Base-by-base conservation (phyloP, 1,284 basidiomycete genomes). In the Trichosporon coremiiforme region DNA sequence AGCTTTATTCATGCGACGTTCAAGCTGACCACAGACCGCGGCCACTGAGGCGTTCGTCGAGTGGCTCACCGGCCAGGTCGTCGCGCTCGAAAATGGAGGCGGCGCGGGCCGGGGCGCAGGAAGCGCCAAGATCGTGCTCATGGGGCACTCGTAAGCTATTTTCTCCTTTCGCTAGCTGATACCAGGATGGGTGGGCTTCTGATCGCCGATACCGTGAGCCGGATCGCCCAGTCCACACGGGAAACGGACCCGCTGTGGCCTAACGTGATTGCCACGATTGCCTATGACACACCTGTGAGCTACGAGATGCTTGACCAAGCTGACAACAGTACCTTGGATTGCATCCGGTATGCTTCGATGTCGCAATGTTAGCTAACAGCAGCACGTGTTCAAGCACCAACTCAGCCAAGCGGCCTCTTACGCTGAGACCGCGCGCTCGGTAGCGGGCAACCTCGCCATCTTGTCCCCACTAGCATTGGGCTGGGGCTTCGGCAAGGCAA, bases 131-230 rank as follows among this genome's bases (percentile, higher is more conserved):
- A 87, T 98, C 64, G 89, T 95, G 2, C 86, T 98, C 1, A 94
- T 94, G 78, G 95, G 95, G 2, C 95, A 98, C 80, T 95, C 92
- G 92, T 91, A 71, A 69, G 86, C 76, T n/a, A n/a, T n/a, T n/a
- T n/a, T 5, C 2, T 15, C 13, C 17, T 4, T 55, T 29, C 8
- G 10, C 9, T 31, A 63, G 36, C 62, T 69, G 38, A 71, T 45
- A 3, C 33, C 65, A 95, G 93, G 76, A 95, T 95, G 93, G 93
- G 93, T 12, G 93, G 93, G 2, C 84, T 95, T 13, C 87, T 98
- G 0, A 91, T 91, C 31, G 92, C 94, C 1, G 95, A 98, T 76
- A 88, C 92, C 1, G 84, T 94, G 22, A 84, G 91, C 31, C 90
- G 90, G 74, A 91, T 96, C 71, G 86, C 89, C 22, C 85, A 55